These are phyloP conservation scores for Apiotrichum brassicae DNA, from an alignment of 1,284 basidiomycete genomes.

Conservation along the genomic window DNA sequence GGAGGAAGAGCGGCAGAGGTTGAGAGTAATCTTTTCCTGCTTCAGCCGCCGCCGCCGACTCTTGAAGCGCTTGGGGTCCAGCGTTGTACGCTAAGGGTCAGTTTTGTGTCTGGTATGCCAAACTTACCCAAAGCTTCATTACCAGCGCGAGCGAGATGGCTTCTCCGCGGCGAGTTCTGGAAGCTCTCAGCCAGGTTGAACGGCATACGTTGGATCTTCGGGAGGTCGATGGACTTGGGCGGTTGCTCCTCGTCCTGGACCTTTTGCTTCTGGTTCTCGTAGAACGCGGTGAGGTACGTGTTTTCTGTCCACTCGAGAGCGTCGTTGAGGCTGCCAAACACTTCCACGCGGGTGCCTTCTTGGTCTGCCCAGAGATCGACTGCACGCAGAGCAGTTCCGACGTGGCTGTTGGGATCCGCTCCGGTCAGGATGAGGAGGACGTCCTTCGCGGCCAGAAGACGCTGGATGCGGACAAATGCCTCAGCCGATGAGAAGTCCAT, in stretches of 20 bases:
- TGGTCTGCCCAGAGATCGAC: slow-evolving; percentile 66
- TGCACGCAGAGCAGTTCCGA: slow-evolving; percentile 64
- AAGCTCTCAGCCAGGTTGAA: slow-evolving; percentile 55
- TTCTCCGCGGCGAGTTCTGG: slow-evolving; percentile 65
- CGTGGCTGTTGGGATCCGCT: slow-evolving; percentile 56
- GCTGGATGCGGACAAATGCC: slow-evolving; percentile 85
- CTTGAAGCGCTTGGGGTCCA: not conserved
- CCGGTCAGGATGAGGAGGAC: slow-evolving; percentile 89
- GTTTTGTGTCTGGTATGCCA: too few relatives aligned
- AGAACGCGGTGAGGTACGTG: slow-evolving; percentile 58
- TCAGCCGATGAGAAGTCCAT: slow-evolving; percentile 94
- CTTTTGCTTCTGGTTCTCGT: slow-evolving; percentile 31
- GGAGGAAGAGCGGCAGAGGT: slow-evolving; percentile 54
- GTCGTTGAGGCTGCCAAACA: slow-evolving; percentile 78
- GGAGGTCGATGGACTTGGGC: slow-evolving; percentile 33
- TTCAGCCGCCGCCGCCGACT: slow-evolving; percentile 10
- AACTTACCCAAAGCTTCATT: slow-evolving; percentile 40
- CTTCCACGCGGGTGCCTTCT: slow-evolving; percentile 63
- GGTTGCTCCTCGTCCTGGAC: slow-evolving; percentile 14
- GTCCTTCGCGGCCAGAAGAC: slow-evolving; percentile 66
- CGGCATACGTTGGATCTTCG: slow-evolving; percentile 37
- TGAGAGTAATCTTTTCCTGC: slow-evolving; percentile 20
- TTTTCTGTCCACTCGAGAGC: slow-evolving; percentile 96
- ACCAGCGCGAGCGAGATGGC: slow-evolving; percentile 71
- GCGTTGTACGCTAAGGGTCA: not conserved